Percentiles rank a stretch among this genome's conserved stretches.
Evolutionary conservation across 78 protist genomes (phyloP).

Genomic region (Cavenderia fasciculata): DNA sequence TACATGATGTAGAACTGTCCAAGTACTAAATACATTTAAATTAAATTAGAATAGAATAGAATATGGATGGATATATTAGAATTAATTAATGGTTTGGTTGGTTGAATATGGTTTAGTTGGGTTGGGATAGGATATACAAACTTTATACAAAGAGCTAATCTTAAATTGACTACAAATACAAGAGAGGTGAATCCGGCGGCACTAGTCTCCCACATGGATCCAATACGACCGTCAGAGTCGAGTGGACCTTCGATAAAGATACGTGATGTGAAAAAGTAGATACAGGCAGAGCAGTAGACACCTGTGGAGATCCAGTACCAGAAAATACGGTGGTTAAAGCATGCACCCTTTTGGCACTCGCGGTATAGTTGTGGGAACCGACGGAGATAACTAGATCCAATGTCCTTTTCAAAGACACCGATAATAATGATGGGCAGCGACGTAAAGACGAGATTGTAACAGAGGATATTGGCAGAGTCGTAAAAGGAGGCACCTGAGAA

Average conservation of each 20-base stretch:
- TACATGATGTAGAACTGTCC: slow-evolving; percentile 16
- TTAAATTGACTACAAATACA: neutral
- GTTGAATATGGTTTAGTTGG: too few species aligned
- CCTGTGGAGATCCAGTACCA: slow-evolving; percentile 28
- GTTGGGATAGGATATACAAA: too few species aligned
- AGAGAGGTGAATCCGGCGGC: slow-evolving; percentile 16
- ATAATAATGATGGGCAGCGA: slow-evolving; percentile 83
- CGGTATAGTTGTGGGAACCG: slow-evolving; percentile 16
- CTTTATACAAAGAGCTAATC: neutral
- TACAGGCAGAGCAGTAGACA: neutral
- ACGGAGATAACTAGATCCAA: neutral
- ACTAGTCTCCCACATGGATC: neutral
- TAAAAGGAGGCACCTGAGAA: slow-evolving; percentile 87
- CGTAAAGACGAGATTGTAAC: slow-evolving; percentile 88
- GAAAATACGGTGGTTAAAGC: slow-evolving; percentile 48
- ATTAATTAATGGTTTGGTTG: neutral
- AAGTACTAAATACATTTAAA: neutral
- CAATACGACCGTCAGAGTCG: neutral
- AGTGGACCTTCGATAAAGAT: neutral
- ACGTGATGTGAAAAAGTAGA: neutral
- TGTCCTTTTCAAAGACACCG: slow-evolving; percentile 72
- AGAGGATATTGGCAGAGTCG: slow-evolving; percentile 72
- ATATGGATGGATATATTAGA: neutral
- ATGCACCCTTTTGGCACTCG: slow-evolving; percentile 29
- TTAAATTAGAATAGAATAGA: neutral